Conservation (phyloP, 2,329 filamentous ascomycete genomes). For the Sarocladium strictum region DNA sequence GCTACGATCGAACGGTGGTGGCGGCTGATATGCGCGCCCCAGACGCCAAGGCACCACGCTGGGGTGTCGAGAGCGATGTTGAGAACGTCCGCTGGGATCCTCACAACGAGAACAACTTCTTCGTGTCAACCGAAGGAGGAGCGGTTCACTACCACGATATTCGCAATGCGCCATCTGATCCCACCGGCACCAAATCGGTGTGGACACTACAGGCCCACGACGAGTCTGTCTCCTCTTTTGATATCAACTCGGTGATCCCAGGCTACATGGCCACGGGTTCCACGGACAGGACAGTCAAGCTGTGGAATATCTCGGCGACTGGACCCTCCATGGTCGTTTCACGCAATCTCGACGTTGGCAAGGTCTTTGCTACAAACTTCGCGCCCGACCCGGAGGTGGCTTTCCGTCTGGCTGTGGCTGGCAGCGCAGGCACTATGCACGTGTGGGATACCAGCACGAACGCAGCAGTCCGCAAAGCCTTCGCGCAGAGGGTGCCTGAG, state of each 20-base stretch:
- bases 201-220: conserved; percentile 97
- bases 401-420: conserved; percentile 87
- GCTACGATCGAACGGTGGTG: conserved; percentile 89
- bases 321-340: conserved; percentile 88
- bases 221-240: conserved; percentile 84
- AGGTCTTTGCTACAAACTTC: conserved; percentile 87
- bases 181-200: conserved; percentile 71
- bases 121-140: conserved; percentile 87
- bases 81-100: conserved; percentile 91
- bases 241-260: conserved; percentile 83
- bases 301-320: conserved; percentile 82
- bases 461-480: conserved; percentile 73
- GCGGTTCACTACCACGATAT: conserved; percentile 89
- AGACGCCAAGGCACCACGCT: conserved; percentile 72
- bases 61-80: conserved; percentile 94
- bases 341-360: conserved; percentile 87
- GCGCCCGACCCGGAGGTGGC: conserved; percentile 86
- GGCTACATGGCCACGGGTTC: conserved; percentile 92
- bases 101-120: conserved; percentile 90
- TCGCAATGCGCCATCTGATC: conserved; percentile 67
- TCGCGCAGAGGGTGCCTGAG: conserved; percentile 61
- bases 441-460: conserved; percentile 98
- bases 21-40: conserved; percentile 96
- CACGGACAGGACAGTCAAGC: conserved; percentile 89
- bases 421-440: conserved; percentile 87